A percentile compares a stretch with the other conserved stretches of the same genome.
phyloP scores from a whole-genome alignment of 768 basidiomycete genomes.

The Mycena pura region DNA sequence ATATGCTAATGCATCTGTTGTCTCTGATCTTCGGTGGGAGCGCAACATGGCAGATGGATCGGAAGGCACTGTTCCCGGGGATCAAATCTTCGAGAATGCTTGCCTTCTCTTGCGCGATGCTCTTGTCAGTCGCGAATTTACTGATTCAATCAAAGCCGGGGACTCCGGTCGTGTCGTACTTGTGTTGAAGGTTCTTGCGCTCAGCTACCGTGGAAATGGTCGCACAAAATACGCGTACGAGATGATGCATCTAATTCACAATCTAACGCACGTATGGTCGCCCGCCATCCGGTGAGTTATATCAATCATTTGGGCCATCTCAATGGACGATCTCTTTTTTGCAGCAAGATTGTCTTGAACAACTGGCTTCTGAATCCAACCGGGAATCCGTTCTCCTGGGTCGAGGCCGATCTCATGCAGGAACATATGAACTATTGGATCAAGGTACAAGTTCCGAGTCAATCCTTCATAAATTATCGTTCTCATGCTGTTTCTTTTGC shows the following conservation, averaged over 20 bases:
- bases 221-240: slow-evolving; percentile 42
- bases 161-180: slow-evolving; percentile 36
- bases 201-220: slow-evolving; percentile 39
- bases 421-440: slow-evolving; percentile 44
- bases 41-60: slow-evolving; percentile 14
- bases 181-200: slow-evolving; percentile 35
- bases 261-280: slow-evolving; percentile 34
- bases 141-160: slow-evolving; percentile 35
- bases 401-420: slow-evolving; percentile 40
- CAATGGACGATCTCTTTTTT: background rate
- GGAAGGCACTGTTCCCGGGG: background rate
- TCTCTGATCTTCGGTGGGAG: slow-evolving; percentile 4
- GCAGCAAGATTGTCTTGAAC: slow-evolving; percentile 32
- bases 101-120: slow-evolving; percentile 25
- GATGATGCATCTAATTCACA: slow-evolving; percentile 38
- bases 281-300: slow-evolving; percentile 27
- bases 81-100: slow-evolving; percentile 20
- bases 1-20: background rate
- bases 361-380: slow-evolving; percentile 44
- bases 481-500: no score
- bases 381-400: slow-evolving; percentile 33
- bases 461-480: no score
- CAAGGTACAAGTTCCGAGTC: no score
- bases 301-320: background rate
- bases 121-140: slow-evolving; percentile 13